Base-by-base conservation (phyloP, 1,284 basidiomycete species). In the Mycena citricolor region DNA sequence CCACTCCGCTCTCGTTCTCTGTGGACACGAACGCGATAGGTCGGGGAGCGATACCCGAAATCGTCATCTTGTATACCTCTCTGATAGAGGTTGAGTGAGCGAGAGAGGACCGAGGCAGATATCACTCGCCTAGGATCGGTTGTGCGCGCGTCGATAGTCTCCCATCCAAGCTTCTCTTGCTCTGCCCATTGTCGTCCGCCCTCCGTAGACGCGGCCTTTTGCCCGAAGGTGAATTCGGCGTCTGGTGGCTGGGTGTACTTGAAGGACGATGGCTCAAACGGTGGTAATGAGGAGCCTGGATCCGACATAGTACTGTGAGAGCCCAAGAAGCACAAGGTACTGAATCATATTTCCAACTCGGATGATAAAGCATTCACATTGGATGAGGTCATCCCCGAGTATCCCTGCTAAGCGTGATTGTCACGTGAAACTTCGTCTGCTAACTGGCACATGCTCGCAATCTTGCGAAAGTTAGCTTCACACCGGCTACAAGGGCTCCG, bases 11-110 rank as follows among this genome's bases (percentile, higher is more conserved):
- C 5, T 66, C 62, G 1, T 71, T 69, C 26, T 82, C 50, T 7
- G 76, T 76, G 7, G 84, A 85, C 4, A 86, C 74, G 51, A 88
- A 84, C 0, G 79, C 85, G 41, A 88, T 73, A 2, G 85, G 85
- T 32, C 86, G 70, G 0, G 85, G 85, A 16, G 71, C 69, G 32
- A 85, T 72, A 3, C 77, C 79, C n/a, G 74, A 74, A 17, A 77
- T 73, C 64, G 84, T 65, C 45, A 84, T 57, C 33, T 64, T 59
- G 54, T 79, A 76, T 4, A 74, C 21, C 39, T 62, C 57, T 36
- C 71, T 70, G 43, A 20, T 30, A 24, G 32, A 23, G 17, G 29
- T 10, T 25, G 30, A 28, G 13, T 26, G 22, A 24, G 21, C 5
- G 20, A 8, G 19, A 44, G 24, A 11, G 13, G 29, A 6, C 19